Base-by-base conservation (phyloP, 2,329 filamentous ascomycete genomes). In the Pyrenochaeta sp. region DNA sequence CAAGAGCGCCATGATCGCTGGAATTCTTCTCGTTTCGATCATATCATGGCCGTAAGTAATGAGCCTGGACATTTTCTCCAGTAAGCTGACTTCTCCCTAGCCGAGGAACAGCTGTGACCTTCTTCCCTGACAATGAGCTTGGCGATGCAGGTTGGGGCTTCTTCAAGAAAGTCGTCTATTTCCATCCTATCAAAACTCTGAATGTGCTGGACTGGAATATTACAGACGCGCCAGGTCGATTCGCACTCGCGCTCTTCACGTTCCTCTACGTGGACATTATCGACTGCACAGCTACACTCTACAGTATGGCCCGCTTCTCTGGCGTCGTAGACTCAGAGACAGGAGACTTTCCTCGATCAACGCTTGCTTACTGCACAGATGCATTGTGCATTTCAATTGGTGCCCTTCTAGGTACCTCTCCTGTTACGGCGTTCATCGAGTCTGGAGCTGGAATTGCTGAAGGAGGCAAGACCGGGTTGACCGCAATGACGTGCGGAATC, bases 201-300 rank as follows among this genome's bases (percentile, higher is more conserved):
- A 85, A 84, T 39, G 90, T 87, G 1, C 87, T 92, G 68, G 82
- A 92, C 51, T 96, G 90, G 88, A 78, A 90, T 62, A 79, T 96
- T 18, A 74, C 81, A 3, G 79, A 81, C 6, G 85, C 90, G 45
- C 86, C 89, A 10, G 85, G 85, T 3, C 88, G 95, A 64, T 96
- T 96, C 66, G 89, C 87, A 14, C 82, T 95, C 45, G 92, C 92
- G 0, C 85, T 96, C 49, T 88, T 96, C 73, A 96, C 92, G 1
- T 96, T 96, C 46, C 78, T 96, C n/a, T 96, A 96, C 66, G 91
- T 96, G 61, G 92, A 96, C 69, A 94, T 96, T 55, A 86, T 96
- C 46, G 92, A 96, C 76, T 90, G 87, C 60, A 96, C 92, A 0
- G 92, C 91, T 57, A 96, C 92, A 0, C 79, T 96, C 48, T 96